Evolutionary conservation across 352 stramenopile species (phyloP), one percentile per base, ranked within the genome.

Genomic region (Phytophthora fragariae): DNA sequence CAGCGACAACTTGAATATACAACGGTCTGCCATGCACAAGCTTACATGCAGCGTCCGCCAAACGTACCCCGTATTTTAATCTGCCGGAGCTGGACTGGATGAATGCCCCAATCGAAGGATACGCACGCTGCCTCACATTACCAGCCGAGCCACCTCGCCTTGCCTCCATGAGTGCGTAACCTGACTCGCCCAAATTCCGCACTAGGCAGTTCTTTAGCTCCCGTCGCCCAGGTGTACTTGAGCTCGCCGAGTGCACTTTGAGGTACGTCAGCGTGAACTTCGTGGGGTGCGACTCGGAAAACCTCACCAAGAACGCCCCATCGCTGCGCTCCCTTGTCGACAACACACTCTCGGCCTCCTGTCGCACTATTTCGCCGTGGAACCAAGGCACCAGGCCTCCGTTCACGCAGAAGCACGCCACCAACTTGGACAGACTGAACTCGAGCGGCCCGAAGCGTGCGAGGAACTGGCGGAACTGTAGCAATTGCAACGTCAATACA

Each of bases 261-360:
- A 94, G 58, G 71, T 95, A 95, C 57, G 87, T 88, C 21, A 95
- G 75, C 33, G 82, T 92, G 68, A 95, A 93, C 50, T 91, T 90
- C 12, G 81, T 82, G 39, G 88, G 88, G 11, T 93, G 88, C 10
- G 85, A 91, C 70, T 95, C 88, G 44, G 85, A 93, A 72, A 94
- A 95, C 47, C 89, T 76, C 47, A 95, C 73, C 46, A 93, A 75
- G 71, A 95, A 95, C 31, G 88, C 75, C 15, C 86, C 88, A 57
- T 95, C 88, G 14, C 79, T 76, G 10, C 73, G 47, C 52, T 61
- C 65, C n/a, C 21, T 54, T 3, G 62, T 46, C 1, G 80, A 62
- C 5, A 93, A 65, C 29, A 85, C 60, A 1, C 62, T 57, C 35
- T 95, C 86, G 0, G 86, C 79, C 14, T 91, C 81, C 3, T 71